These are phyloP conservation scores for Fulvia fulva DNA, from an alignment of 2,329 filamentous ascomycete genomes.

Conservation along the genomic window DNA sequence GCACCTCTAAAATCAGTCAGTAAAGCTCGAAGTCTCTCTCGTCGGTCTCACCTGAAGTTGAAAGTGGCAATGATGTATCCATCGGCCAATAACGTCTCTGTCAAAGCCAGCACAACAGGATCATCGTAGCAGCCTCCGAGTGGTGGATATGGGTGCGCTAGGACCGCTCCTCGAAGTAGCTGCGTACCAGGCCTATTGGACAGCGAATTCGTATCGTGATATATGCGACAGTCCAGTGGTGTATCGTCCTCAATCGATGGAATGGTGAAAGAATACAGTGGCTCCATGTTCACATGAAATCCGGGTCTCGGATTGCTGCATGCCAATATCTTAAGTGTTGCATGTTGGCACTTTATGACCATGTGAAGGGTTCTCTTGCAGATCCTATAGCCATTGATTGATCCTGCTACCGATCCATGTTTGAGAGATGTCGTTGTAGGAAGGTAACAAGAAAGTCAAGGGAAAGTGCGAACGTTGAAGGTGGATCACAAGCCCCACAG, in stretches of 20 bases:
- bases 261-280: slow-evolving; percentile 59
- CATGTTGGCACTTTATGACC: too few relatives aligned
- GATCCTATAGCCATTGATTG: too few relatives aligned
- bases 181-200: neutral
- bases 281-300: slow-evolving; percentile 6
- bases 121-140: slow-evolving; percentile 85
- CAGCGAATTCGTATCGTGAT: slow-evolving; percentile 48
- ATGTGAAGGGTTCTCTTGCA: too few relatives aligned
- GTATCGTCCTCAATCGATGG: slow-evolving; percentile 79
- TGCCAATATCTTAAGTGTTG: neutral
- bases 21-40: neutral
- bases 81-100: slow-evolving; percentile 58
- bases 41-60: slow-evolving; percentile 70
- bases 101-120: slow-evolving; percentile 65
- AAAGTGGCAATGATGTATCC: slow-evolving; percentile 82
- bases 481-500: neutral
- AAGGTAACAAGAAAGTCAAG: neutral
- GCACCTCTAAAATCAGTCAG: slow-evolving; percentile 61
- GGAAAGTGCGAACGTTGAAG: neutral
- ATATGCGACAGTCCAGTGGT: slow-evolving; percentile 75
- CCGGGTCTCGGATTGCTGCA: neutral
- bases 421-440: neutral
- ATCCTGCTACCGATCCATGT: neutral
- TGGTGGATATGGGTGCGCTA: slow-evolving; percentile 89
- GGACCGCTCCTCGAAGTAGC: slow-evolving; percentile 50